phyloP scores from a whole-genome alignment of 352 stramenopile genomes.

The Globisporangium orthogonon region DNA sequence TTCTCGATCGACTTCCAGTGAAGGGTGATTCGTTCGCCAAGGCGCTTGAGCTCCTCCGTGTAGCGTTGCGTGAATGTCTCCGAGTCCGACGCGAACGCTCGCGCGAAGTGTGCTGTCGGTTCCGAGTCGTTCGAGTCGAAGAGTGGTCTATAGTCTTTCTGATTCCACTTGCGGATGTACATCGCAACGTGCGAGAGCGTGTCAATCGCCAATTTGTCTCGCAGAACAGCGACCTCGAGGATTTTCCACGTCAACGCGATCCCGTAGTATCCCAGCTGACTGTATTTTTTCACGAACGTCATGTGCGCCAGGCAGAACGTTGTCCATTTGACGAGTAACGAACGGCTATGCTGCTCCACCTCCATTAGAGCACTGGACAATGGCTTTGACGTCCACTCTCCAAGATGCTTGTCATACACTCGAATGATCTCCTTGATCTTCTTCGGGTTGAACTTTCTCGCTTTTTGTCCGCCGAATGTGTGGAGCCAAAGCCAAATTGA shows the following conservation, averaged over 20 bases:
- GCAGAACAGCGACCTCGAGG: slow-evolving; percentile 28
- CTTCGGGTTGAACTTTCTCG: not conserved
- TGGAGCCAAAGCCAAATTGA: slow-evolving; percentile 4
- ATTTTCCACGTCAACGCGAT: slow-evolving; percentile 34
- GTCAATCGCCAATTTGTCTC: slow-evolving; percentile 18
- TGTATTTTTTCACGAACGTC: slow-evolving; percentile 6
- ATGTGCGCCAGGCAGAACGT: slow-evolving; percentile 38
- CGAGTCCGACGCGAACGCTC: slow-evolving; percentile 13
- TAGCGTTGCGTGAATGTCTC: slow-evolving; percentile 3
- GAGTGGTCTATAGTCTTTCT: slow-evolving; percentile 8
- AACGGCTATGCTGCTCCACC: slow-evolving; percentile 32
- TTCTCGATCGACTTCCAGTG: not conserved
- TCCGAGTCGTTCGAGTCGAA: slow-evolving; percentile 37
- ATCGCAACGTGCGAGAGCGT: slow-evolving; percentile 22
- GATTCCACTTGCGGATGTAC: slow-evolving; percentile 40
- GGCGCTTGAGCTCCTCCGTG: not conserved
- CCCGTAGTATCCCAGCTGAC: slow-evolving; percentile 23
- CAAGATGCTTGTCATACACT: slow-evolving; percentile 4
- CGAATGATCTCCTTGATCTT: slow-evolving; percentile 6
- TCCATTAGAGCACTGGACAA: slow-evolving; percentile 13
- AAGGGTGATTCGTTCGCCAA: not conserved
- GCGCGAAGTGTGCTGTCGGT: slow-evolving; percentile 31
- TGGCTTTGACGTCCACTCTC: slow-evolving; percentile 11
- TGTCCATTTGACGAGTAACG: slow-evolving; percentile 36
- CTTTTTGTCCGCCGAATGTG: too few relatives aligned